A percentile compares a stretch with the other conserved stretches of the same genome.
phyloP scores from a whole-genome alignment of 148 eudicot species.

The Chenopodium album region DNA sequence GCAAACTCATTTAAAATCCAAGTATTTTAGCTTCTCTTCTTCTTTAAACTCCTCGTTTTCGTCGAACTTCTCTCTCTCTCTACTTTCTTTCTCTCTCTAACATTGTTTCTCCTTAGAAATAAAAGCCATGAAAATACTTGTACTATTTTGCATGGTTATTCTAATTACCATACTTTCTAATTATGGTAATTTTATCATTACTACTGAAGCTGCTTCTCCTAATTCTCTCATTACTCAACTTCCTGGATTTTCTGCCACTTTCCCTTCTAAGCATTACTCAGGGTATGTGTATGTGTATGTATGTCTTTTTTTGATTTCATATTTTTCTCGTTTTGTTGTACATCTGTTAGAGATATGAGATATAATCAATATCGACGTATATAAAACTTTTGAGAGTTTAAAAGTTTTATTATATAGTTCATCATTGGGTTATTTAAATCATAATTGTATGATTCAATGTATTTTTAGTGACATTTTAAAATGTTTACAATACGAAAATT shows the following conservation, averaged over 20 bases:
- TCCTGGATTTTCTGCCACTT: slow-evolving; percentile 75
- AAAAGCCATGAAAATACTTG: not conserved
- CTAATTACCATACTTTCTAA: not conserved
- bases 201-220: slow-evolving; percentile 50
- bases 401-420: no score
- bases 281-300: slow-evolving; percentile 48
- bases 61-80: slow-evolving; percentile 24
- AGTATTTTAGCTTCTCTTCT: not conserved
- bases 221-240: slow-evolving; percentile 52
- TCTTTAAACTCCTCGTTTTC: slow-evolving; percentile 28
- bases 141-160: slow-evolving; percentile 11
- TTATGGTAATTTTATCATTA: not conserved
- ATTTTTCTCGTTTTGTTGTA: no score
- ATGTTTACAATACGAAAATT: no score
- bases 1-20: no score
- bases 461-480: no score
- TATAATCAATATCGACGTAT: no score
- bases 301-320: not conserved
- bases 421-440: no score
- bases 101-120: not conserved
- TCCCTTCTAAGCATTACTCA: slow-evolving; percentile 84
- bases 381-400: no score
- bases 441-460: no score
- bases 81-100: slow-evolving; percentile 3
- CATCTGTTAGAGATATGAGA: no score